A percentile compares a stretch with the other conserved stretches of the same genome.
Evolutionary conservation across 202 grass and related monocot genomes (phyloP).

Genomic region (Schoenoplectus triqueter): DNA sequence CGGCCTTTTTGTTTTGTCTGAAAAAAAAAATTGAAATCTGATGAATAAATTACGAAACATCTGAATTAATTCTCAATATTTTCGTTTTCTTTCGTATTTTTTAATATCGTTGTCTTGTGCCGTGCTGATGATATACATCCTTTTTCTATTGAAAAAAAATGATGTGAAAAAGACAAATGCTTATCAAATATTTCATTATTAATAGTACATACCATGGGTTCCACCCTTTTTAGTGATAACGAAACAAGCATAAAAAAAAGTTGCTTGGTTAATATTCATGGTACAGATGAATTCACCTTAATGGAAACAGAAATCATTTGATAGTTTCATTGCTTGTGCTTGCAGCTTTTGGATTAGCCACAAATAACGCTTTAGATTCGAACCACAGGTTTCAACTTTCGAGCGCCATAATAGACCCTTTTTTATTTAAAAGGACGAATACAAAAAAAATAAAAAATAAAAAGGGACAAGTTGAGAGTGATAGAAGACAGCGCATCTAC

Average conservation of each 20-base stretch:
- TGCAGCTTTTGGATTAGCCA: not conserved
- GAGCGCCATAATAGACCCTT: not conserved
- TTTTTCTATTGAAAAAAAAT: too few species aligned
- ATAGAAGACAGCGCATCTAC: conserved; percentile 36
- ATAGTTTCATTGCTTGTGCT: not conserved
- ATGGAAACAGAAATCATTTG: not conserved
- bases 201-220: not conserved
- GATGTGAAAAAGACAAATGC: not conserved
- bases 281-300: not conserved
- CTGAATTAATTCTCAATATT: not conserved
- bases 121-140: too few species aligned
- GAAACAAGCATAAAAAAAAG: not conserved
- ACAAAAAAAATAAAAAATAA: conserved; percentile 11
- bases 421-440: conserved; percentile 18
- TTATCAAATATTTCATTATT: not conserved
- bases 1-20: not conserved
- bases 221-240: not conserved
- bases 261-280: not conserved
- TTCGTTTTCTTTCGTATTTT: not conserved
- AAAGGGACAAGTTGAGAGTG: conserved; percentile 22
- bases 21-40: not conserved
- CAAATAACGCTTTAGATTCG: conserved; percentile 16
- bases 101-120: not conserved
- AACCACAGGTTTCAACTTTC: conserved; percentile 20
- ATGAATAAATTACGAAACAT: not conserved